Evolutionary conservation across 306 rosid species (phyloP).

Genomic region (Castanea sativa): DNA sequence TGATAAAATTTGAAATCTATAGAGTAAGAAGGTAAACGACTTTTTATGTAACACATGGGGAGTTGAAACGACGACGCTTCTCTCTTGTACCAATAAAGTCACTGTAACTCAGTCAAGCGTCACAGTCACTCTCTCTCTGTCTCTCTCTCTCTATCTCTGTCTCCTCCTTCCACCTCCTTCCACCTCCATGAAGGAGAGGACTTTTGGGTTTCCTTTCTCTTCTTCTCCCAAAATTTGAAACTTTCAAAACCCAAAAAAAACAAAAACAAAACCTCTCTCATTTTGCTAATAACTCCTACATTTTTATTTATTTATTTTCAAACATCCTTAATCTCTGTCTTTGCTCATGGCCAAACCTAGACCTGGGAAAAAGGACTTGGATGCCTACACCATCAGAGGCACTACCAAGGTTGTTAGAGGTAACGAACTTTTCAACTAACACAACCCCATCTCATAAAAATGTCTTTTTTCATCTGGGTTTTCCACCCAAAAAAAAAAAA

Average conservation of each 20-base stretch:
- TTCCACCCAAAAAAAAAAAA: neutral
- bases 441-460: neutral
- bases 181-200: conserved; percentile 18
- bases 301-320: conserved; percentile 3
- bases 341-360: conserved; percentile 75
- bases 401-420: conserved; percentile 90
- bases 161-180: neutral
- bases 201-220: conserved; percentile 21
- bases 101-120: conserved; percentile 34
- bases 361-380: conserved; percentile 67
- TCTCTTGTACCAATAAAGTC: conserved; percentile 11
- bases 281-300: conserved; percentile 19
- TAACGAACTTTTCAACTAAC: conserved; percentile 11
- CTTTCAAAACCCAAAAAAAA: neutral
- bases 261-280: neutral
- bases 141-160: no score
- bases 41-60: neutral
- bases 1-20: neutral
- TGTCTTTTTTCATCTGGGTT: neutral
- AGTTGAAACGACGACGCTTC: neutral
- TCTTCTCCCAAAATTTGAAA: conserved; percentile 17
- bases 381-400: conserved; percentile 81
- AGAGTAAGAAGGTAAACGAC: neutral
- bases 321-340: neutral
- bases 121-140: conserved; percentile 34